Evolutionary conservation across 768 basidiomycete species (phyloP), one percentile per base, ranked within the genome.

Genomic region (Trametes cubensis): DNA sequence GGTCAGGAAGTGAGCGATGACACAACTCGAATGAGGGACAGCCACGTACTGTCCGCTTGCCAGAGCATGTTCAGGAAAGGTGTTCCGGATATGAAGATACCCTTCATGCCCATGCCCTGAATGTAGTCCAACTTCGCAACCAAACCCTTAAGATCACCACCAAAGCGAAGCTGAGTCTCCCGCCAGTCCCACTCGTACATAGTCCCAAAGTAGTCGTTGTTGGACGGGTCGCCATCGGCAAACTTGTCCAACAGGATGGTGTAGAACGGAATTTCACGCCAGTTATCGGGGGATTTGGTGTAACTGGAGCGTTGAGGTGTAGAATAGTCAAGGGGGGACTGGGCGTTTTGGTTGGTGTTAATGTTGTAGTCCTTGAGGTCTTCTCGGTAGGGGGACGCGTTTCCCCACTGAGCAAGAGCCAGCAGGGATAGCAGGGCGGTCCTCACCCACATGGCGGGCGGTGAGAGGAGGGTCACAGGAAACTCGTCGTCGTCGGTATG

Each of bases 1-100:
- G 34, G 10, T 11, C 34, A 34, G 21, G 17, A n/a, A 25, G 48
- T 55, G 57, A 65, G 66, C 44, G 7, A 53, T 20, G 40, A 21
- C n/a, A 38, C 4, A n/a, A 4, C 21, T 2, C 15, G 13, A 23
- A 40, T 15, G 46, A 39, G 38, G 59, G 63, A 53, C 49, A 42
- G n/a, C 50, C 11, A 84, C 93, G 71, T 56, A 95, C 94, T 94
- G 83, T 96, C 94, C 4, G 93, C 90, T 71, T 95, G 89, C 94
- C 94, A 96, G n/a, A 93, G 76, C 94, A 95, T 95, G 81, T 96
- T 96, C 63, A 97, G 63, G 75, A 94, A 97, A 55, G 88, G 86
- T 1, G 95, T 97, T 55, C 95, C 95, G 23, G 95, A 93, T 72
- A 96, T 90, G 77, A 93, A 97, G 68, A 97, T 86, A 54, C 86